These are phyloP conservation scores for Fremontodendron californicum DNA, from an alignment of 345 rosid genomes.

Conservation along the genomic window DNA sequence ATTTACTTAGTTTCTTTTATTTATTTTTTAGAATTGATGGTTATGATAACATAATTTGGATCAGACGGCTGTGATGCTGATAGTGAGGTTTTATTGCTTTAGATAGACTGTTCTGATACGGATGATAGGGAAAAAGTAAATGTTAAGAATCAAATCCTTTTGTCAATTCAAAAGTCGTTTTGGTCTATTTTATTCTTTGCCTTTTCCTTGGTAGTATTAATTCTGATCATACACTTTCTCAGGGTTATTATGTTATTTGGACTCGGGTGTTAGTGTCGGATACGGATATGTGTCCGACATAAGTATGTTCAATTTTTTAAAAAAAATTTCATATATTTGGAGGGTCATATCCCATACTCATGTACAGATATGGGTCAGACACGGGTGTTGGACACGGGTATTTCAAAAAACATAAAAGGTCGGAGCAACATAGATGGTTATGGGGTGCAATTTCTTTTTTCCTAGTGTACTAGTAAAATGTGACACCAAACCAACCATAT, in stretches of 20 bases:
- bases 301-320: too few relatives aligned
- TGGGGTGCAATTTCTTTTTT: not conserved
- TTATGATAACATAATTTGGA: not conserved
- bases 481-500: not conserved
- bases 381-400: too few relatives aligned
- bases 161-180: constrained; percentile 15
- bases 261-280: too few relatives aligned
- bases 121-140: not conserved
- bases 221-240: not conserved
- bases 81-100: not conserved
- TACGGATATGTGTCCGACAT: too few relatives aligned
- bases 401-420: too few relatives aligned
- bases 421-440: too few relatives aligned
- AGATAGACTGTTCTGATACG: not conserved
- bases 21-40: not conserved
- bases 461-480: not conserved
- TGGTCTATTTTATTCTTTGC: constrained; percentile 10
- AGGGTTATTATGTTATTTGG: too few relatives aligned
- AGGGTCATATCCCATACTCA: too few relatives aligned
- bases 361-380: too few relatives aligned
- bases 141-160: constrained; percentile 12
- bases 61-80: not conserved
- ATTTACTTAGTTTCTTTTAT: not conserved
- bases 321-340: too few relatives aligned
- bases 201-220: not conserved